These are phyloP conservation scores for Tolypocladium ophioglossoides DNA, from an alignment of 2,329 filamentous ascomycete genomes.

Conservation along the genomic window DNA sequence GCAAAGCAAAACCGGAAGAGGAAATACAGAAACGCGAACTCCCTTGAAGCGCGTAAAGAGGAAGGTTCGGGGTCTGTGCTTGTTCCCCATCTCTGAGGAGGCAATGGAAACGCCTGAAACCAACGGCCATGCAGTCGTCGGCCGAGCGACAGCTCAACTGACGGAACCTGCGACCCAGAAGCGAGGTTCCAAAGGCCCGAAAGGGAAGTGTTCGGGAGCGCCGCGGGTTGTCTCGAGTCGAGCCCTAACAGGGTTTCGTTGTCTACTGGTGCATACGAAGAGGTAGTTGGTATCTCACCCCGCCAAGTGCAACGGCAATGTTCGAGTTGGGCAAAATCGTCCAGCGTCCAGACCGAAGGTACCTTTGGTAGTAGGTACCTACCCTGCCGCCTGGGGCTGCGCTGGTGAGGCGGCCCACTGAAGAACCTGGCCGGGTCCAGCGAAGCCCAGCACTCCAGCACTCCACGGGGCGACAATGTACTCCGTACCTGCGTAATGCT, in stretches of 20 bases:
- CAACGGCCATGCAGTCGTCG: not conserved
- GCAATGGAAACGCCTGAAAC: not conserved
- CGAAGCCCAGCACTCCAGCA: no score
- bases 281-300: no score
- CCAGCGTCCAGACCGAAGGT: no score
- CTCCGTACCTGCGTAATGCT: no score
- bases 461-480: no score
- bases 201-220: slow-evolving; percentile 1
- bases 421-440: not conserved
- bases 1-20: no score
- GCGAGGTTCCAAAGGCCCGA: not conserved
- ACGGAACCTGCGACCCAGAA: not conserved
- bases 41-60: not conserved
- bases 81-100: not conserved
- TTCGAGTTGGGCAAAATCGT: no score
- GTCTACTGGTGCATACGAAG: no score
- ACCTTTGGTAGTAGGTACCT: no score
- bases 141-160: not conserved
- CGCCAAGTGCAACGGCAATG: no score
- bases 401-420: not conserved
- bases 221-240: not conserved
- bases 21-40: no score
- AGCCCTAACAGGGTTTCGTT: not conserved
- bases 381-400: not conserved
- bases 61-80: not conserved